Evolutionary conservation across 495 filamentous ascomycete genomes (phyloP).

Genomic region (Lophiotrema nucula): DNA sequence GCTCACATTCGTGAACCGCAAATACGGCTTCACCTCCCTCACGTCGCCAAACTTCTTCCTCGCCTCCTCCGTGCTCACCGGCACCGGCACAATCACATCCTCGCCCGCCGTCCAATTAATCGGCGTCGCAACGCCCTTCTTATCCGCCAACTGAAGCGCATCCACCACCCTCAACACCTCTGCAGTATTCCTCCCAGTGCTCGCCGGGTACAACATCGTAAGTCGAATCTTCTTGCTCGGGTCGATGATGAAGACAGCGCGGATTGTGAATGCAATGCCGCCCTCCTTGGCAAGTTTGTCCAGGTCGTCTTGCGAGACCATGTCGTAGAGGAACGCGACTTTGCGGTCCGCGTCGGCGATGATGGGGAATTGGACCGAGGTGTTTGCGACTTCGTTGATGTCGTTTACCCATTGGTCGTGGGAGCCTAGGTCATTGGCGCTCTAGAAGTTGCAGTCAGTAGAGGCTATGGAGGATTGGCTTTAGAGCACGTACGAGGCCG

Average conservation of each 20-base stretch:
- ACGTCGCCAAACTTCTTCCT: constrained; percentile 67
- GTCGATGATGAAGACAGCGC: constrained; percentile 69
- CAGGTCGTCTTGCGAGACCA: constrained; percentile 59
- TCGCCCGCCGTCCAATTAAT: constrained; percentile 65
- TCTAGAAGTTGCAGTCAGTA: constrained; percentile 4
- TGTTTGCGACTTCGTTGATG: constrained; percentile 61
- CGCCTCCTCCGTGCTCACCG: constrained; percentile 61
- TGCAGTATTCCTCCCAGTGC: constrained; percentile 61
- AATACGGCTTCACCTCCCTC: constrained; percentile 62
- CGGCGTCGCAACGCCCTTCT: constrained; percentile 62
- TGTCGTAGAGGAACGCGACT: constrained; percentile 65
- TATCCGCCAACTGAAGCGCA: constrained; percentile 62
- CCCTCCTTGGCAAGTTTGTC: constrained; percentile 56
- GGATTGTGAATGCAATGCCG: constrained; percentile 63
- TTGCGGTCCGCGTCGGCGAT: constrained; percentile 67
- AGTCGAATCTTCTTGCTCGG: constrained; percentile 67
- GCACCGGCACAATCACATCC: constrained; percentile 67
- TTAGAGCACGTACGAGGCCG: constrained; percentile 49
- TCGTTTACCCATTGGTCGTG: constrained; percentile 65
- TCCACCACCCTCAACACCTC: constrained; percentile 69
- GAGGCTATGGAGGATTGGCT: neutral
- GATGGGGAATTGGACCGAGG: constrained; percentile 62
- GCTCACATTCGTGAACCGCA: constrained; percentile 39
- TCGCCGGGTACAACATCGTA: constrained; percentile 67
- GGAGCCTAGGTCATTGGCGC: constrained; percentile 57